These are phyloP conservation scores for Oryza glumipatula DNA, from an alignment of 176 grass and related monocot genomes.

Conservation along the genomic window DNA sequence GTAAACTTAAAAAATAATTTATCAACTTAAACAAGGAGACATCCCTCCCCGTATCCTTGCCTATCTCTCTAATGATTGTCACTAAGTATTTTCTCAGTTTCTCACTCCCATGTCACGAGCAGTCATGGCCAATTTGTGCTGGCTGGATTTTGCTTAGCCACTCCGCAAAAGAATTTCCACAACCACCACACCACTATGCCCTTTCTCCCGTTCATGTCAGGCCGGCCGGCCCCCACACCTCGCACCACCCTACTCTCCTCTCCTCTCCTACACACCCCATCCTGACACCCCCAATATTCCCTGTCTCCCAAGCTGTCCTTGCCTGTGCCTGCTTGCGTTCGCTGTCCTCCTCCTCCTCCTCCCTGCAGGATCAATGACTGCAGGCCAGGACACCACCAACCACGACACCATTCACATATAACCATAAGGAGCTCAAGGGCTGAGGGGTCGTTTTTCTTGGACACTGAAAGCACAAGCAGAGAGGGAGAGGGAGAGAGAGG, in stretches of 20 bases:
- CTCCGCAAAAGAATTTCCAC: conserved; percentile 36
- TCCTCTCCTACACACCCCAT: neutral
- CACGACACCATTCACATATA: conserved; percentile 41
- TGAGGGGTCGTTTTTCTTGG: neutral
- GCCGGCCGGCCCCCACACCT: conserved; percentile 6
- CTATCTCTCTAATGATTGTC: conserved; percentile 36
- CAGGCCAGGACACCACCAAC: conserved; percentile 46
- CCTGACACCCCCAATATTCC: conserved; percentile 49
- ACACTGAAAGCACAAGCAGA: neutral
- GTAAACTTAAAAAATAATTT: too few relatives aligned
- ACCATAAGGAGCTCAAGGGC: conserved; percentile 20
- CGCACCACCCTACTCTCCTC: neutral
- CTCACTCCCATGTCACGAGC: conserved; percentile 6
- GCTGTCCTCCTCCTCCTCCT: neutral
- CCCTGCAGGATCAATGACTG: conserved; percentile 42
- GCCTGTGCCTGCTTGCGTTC: conserved; percentile 2
- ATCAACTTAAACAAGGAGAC: neutral
- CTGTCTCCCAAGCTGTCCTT: conserved; percentile 52
- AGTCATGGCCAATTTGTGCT: conserved; percentile 6
- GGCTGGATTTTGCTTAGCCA: conserved; percentile 45
- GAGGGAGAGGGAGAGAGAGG: neutral
- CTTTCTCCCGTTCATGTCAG: neutral
- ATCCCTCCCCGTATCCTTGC: neutral
- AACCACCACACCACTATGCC: conserved; percentile 19
- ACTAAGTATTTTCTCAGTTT: neutral